These are phyloP conservation scores for Suillus placidus DNA, from an alignment of 768 basidiomycete species.

Conservation along the genomic window DNA sequence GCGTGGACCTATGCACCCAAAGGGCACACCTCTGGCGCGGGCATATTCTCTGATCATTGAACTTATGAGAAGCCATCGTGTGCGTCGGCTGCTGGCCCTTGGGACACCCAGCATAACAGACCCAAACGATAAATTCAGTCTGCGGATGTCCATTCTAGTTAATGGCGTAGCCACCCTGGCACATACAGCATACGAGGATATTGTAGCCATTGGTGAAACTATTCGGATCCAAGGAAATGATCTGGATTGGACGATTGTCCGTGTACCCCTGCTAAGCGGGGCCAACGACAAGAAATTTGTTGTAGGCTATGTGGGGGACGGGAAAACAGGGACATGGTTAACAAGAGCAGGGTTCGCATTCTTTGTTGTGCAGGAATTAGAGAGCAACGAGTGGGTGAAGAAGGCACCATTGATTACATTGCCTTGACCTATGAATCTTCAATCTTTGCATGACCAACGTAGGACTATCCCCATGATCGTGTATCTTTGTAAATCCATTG, in stretches of 20 bases:
- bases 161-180: conserved; percentile 42
- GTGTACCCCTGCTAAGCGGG: conserved; percentile 66
- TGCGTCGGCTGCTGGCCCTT: conserved; percentile 65
- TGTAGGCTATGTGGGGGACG: conserved; percentile 72
- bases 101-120: conserved; percentile 70
- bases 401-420: conserved; percentile 40
- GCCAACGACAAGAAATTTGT: conserved; percentile 46
- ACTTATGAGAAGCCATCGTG: conserved; percentile 51
- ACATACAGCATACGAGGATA: conserved; percentile 63
- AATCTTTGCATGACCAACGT: neutral
- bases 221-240: conserved; percentile 51
- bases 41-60: conserved; percentile 60
- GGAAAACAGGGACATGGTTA: conserved; percentile 50
- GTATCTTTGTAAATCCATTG: neutral
- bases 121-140: conserved; percentile 56
- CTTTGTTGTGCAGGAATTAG: conserved; percentile 61
- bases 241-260: conserved; percentile 69
- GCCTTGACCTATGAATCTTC: conserved; percentile 20
- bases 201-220: conserved; percentile 63
- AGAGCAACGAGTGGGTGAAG: conserved; percentile 60
- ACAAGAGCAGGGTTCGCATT: conserved; percentile 60
- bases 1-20: conserved; percentile 44
- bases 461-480: neutral
- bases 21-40: conserved; percentile 60
- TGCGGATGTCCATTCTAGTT: conserved; percentile 43